Conservation (phyloP, 345 rosid genomes). For the Iberis pinnata region DNA sequence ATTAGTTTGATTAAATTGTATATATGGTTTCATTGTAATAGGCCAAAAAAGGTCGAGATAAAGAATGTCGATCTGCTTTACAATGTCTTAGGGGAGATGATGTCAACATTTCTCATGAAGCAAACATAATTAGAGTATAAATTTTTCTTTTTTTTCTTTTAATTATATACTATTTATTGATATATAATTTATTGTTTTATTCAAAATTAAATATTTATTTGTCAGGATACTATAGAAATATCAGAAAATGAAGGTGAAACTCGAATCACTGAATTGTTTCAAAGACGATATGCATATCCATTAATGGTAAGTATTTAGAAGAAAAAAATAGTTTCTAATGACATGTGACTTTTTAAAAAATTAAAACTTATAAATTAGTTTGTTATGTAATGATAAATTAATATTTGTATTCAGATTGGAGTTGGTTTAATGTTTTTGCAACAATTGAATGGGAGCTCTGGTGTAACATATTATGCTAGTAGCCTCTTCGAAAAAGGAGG, state of each 20-base stretch:
- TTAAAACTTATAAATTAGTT: no score
- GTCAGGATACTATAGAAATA: conserved; percentile 13
- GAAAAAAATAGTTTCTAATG: no score
- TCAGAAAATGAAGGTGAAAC: conserved; percentile 12
- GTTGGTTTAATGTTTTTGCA: conserved; percentile 35
- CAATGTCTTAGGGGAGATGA: conserved; percentile 37
- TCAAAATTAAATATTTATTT: neutral
- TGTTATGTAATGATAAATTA: no score
- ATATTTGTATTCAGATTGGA: conserved; percentile 25
- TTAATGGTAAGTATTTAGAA: conserved; percentile 26
- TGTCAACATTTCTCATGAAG: conserved; percentile 32
- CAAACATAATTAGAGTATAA: conserved; percentile 27
- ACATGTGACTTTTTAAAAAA: no score
- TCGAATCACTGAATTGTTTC: conserved; percentile 25
- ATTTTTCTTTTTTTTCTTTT: no score
- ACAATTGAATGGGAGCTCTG: conserved; percentile 32
- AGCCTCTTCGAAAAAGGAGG: conserved; percentile 32
- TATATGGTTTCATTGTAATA: neutral
- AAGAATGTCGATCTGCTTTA: conserved; percentile 27
- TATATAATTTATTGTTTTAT: neutral
- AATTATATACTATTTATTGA: no score
- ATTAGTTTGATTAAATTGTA: neutral
- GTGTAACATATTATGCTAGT: conserved; percentile 31
- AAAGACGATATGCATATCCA: conserved; percentile 30
- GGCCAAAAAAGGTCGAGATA: conserved; percentile 31